These are phyloP conservation scores for Blastosporella zonata DNA, from an alignment of 1,284 basidiomycete species.

Conservation along the genomic window DNA sequence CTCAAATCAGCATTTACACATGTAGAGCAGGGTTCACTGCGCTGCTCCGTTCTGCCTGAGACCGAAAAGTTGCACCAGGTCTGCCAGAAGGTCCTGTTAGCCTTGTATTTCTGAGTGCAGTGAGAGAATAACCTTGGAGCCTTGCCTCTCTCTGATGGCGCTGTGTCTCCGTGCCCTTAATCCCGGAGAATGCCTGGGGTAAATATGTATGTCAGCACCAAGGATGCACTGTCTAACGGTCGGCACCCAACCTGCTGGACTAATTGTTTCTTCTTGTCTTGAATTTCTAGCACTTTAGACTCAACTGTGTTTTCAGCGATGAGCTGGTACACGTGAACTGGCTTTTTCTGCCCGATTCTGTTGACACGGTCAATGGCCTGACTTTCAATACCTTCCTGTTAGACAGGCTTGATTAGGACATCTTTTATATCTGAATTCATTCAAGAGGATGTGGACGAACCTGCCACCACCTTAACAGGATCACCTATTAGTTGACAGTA, in stretches of 20 bases:
- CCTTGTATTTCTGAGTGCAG: background rate
- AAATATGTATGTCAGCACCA: background rate
- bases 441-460: conserved; percentile 27
- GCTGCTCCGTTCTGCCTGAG: conserved; percentile 27
- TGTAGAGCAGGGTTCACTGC: background rate
- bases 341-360: conserved; percentile 77
- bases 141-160: conserved; percentile 72
- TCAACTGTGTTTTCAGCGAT: conserved; percentile 88
- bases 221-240: background rate
- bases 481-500: conserved; percentile 3
- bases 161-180: conserved; percentile 64
- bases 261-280: conserved; percentile 73
- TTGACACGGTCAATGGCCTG: conserved; percentile 81
- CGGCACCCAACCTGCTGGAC: conserved; percentile 56
- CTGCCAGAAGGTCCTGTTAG: conserved; percentile 24
- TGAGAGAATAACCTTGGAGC: conserved; percentile 53
- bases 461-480: conserved; percentile 64
- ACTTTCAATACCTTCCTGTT: conserved; percentile 80
- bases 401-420: conserved; percentile 3
- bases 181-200: conserved; percentile 73
- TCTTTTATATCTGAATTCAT: background rate
- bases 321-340: conserved; percentile 83
- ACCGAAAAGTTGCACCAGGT: conserved; percentile 59
- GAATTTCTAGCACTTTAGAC: conserved; percentile 81
- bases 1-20: too few relatives aligned